Conservation (phyloP, 176 grass and related monocot species). For the Phoenix roebelenii region DNA sequence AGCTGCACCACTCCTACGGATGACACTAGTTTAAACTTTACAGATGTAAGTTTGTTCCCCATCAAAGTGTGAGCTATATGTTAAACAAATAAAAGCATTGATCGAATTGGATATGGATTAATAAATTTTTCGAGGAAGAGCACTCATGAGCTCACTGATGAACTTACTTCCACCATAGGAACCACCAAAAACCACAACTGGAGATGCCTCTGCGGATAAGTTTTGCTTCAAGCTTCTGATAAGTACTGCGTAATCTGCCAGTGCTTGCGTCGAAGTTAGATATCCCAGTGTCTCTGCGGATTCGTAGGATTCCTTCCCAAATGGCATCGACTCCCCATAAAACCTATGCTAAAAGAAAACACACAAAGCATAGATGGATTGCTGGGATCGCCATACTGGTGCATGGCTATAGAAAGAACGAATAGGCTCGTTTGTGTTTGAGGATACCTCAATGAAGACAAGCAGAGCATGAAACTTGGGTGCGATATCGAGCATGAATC, state of each 20-base stretch:
- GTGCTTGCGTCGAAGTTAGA: slow-evolving; percentile 88
- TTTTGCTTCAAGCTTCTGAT: slow-evolving; percentile 78
- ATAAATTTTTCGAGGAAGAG: not conserved
- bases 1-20: too few species aligned
- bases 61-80: too few species aligned
- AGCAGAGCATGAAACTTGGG: slow-evolving; percentile 67
- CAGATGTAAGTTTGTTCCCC: too few species aligned
- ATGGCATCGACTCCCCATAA: slow-evolving; percentile 88
- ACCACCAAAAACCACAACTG: slow-evolving; percentile 81
- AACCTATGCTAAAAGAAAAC: slow-evolving; percentile 61
- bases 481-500: slow-evolving; percentile 86
- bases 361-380: not conserved
- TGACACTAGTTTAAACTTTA: too few species aligned
- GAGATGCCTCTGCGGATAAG: slow-evolving; percentile 59
- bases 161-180: slow-evolving; percentile 89
- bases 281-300: slow-evolving; percentile 55
- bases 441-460: slow-evolving; percentile 81
- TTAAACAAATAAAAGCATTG: too few species aligned
- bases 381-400: too few species aligned
- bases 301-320: slow-evolving; percentile 66
- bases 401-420: too few species aligned
- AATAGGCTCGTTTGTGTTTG: too few species aligned
- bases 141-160: not conserved
- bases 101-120: too few species aligned
- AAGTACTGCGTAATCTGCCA: slow-evolving; percentile 82